phyloP scores from a whole-genome alignment of 140 eudicot genomes.

The Stevia rebaudiana region DNA sequence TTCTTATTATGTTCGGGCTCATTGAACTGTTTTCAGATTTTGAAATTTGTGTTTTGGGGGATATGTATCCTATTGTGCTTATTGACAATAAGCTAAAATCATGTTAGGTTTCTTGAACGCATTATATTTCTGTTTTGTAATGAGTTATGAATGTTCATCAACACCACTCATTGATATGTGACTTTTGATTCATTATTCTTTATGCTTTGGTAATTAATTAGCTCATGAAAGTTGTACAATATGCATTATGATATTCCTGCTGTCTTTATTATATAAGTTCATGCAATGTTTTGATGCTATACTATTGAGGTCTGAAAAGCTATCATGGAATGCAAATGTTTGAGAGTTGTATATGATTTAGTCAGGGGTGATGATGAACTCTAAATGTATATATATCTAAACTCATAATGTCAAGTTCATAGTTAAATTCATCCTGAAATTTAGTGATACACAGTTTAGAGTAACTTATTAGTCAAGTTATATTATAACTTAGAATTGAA shows the following conservation, averaged over 20 bases:
- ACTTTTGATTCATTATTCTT: background rate
- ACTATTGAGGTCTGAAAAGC: background rate
- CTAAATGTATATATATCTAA: background rate
- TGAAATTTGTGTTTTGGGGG: background rate
- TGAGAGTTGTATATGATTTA: background rate
- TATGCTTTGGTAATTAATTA: background rate
- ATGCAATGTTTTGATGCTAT: background rate
- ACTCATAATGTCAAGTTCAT: background rate
- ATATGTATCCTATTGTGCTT: background rate
- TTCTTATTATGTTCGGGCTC: background rate
- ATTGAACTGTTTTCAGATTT: background rate
- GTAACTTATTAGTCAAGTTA: background rate
- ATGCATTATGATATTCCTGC: background rate
- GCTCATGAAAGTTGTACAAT: background rate
- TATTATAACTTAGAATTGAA: background rate
- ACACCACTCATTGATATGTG: background rate
- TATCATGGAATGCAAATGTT: background rate
- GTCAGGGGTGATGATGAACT: background rate
- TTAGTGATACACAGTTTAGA: background rate
- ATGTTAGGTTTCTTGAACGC: background rate
- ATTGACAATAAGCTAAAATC: background rate
- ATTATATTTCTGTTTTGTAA: background rate
- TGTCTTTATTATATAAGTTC: slow-evolving; percentile 1
- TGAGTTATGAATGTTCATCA: background rate
- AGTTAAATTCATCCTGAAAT: background rate